Conservation (phyloP, 768 basidiomycete genomes). For the Daedaleopsis nitida region DNA sequence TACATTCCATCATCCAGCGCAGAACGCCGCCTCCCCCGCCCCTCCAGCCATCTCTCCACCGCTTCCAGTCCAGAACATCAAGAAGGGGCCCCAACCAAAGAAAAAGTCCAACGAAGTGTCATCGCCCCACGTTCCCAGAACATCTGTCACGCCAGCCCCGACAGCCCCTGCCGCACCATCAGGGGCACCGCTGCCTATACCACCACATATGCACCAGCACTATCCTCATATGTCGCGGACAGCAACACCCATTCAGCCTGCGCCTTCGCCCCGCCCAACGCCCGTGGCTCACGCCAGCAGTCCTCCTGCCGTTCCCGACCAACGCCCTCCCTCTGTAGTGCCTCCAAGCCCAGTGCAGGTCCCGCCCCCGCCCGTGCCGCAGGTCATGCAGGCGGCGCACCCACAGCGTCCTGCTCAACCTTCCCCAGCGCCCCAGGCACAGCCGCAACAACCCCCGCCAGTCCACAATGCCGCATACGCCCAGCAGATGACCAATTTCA, state of each 20-base stretch:
- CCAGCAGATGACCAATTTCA: neutral
- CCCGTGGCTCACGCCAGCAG: slow-evolving; percentile 17
- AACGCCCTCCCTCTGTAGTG: slow-evolving; percentile 15
- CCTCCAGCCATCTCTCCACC: slow-evolving; percentile 4
- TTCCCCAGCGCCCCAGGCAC: slow-evolving; percentile 21
- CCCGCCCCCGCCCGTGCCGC: slow-evolving; percentile 14
- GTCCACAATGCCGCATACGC: slow-evolving; percentile 1
- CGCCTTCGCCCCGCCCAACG: slow-evolving; percentile 16
- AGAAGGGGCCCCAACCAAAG: slow-evolving; percentile 10
- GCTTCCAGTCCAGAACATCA: neutral
- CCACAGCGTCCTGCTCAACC: slow-evolving; percentile 21
- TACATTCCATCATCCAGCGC: slow-evolving; percentile 1
- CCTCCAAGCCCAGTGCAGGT: slow-evolving; percentile 1
- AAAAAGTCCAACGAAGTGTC: slow-evolving; percentile 7
- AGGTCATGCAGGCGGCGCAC: slow-evolving; percentile 20
- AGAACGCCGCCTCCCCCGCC: slow-evolving; percentile 10
- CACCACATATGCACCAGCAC: slow-evolving; percentile 26
- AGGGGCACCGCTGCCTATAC: slow-evolving; percentile 24
- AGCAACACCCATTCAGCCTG: slow-evolving; percentile 19
- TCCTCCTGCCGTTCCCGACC: slow-evolving; percentile 13
- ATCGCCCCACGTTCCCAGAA: slow-evolving; percentile 17
- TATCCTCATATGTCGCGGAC: slow-evolving; percentile 10
- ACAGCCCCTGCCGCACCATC: slow-evolving; percentile 8
- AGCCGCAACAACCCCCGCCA: slow-evolving; percentile 19
- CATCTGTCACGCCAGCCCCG: slow-evolving; percentile 24